Evolutionary conservation across 495 filamentous ascomycete species (phyloP).

Genomic region (Trichoderma reesei): DNA sequence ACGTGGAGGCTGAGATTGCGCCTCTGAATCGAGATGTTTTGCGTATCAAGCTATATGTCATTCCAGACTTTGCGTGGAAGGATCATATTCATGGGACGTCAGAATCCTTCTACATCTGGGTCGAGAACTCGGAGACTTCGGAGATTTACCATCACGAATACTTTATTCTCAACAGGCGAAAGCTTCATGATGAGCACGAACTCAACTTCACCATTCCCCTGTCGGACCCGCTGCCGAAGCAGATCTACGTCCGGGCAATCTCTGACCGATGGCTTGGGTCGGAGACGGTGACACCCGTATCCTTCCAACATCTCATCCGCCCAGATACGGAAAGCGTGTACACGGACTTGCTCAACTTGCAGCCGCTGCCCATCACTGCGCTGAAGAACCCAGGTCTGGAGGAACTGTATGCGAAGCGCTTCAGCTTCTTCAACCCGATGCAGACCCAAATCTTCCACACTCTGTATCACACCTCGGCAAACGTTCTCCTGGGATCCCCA

Average conservation of each 20-base stretch:
- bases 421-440: constrained; percentile 98
- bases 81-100: constrained; percentile 90
- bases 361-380: constrained; percentile 79
- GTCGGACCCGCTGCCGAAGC: constrained; percentile 81
- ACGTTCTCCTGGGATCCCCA: constrained; percentile 92
- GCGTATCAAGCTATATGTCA: constrained; percentile 72
- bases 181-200: constrained; percentile 88
- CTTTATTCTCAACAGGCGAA: constrained; percentile 82
- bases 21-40: constrained; percentile 92
- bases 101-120: constrained; percentile 97
- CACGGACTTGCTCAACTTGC: constrained; percentile 84
- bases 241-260: constrained; percentile 90
- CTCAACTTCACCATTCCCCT: constrained; percentile 96
- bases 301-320: constrained; percentile 94
- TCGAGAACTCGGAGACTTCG: constrained; percentile 94
- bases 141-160: constrained; percentile 98
- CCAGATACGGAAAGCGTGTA: constrained; percentile 97
- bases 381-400: constrained; percentile 82
- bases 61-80: constrained; percentile 90
- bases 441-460: constrained; percentile 97
- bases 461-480: constrained; percentile 81
- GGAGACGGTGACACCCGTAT: constrained; percentile 90
- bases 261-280: constrained; percentile 96
- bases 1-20: constrained; percentile 85
- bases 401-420: constrained; percentile 77